These are phyloP conservation scores for Sporormia fimetaria DNA, from an alignment of 495 filamentous ascomycete species.

Conservation along the genomic window DNA sequence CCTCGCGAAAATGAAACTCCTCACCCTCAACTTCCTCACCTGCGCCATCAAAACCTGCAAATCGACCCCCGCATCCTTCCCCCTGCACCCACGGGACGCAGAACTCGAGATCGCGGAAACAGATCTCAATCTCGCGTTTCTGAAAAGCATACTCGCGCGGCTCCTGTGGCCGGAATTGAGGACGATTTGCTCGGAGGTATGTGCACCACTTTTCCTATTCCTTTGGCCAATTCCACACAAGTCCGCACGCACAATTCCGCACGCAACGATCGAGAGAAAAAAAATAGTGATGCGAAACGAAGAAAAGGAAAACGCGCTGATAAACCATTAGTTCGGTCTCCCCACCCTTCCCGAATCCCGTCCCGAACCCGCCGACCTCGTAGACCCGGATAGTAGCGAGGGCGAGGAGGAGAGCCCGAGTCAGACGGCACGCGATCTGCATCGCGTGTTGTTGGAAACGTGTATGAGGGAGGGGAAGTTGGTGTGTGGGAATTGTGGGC, in stretches of 20 bases:
- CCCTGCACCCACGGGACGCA: slow-evolving; percentile 80
- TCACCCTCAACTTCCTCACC: slow-evolving; percentile 93
- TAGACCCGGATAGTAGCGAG: slow-evolving; percentile 23
- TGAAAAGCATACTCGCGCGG: slow-evolving; percentile 72
- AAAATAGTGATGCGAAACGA: background rate
- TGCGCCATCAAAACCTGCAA: slow-evolving; percentile 95
- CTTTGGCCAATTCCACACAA: slow-evolving; percentile 1
- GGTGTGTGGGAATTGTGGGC: slow-evolving; percentile 80
- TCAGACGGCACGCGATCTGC: slow-evolving; percentile 61
- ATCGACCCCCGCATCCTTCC: slow-evolving; percentile 60
- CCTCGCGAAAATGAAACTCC: slow-evolving; percentile 65
- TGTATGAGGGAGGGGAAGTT: slow-evolving; percentile 76
- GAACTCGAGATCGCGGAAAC: slow-evolving; percentile 74
- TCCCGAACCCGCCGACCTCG: slow-evolving; percentile 35
- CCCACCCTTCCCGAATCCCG: slow-evolving; percentile 54
- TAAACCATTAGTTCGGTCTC: slow-evolving; percentile 49
- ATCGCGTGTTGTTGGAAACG: slow-evolving; percentile 78
- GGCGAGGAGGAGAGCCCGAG: slow-evolving; percentile 40
- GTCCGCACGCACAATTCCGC: background rate
- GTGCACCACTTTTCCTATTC: slow-evolving; percentile 15
- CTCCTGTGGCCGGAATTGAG: slow-evolving; percentile 78
- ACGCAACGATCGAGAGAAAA: background rate
- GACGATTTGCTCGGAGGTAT: slow-evolving; percentile 67
- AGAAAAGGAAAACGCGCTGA: background rate
- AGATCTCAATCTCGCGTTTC: slow-evolving; percentile 64